A percentile compares a stretch with the other conserved stretches of the same genome.
Evolutionary conservation across 2,329 filamentous ascomycete species (phyloP).

Genomic region (Immersiporthe knoxdaviesiana): DNA sequence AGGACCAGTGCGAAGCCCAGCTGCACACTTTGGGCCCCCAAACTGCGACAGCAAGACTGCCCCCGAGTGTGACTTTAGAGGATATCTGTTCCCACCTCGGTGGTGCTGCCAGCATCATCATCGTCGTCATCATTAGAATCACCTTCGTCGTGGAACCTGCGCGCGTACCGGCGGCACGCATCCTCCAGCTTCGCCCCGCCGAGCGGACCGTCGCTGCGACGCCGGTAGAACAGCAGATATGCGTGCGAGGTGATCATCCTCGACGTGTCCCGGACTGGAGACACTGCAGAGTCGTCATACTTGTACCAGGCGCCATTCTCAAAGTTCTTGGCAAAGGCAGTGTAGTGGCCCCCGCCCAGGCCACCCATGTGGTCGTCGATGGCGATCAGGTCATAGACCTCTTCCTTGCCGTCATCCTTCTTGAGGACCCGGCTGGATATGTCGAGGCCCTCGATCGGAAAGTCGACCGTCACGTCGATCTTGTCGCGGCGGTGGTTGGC

Average conservation of each 20-base stretch:
- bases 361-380: constrained; percentile 96
- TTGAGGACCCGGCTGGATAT: constrained; percentile 78
- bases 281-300: constrained; percentile 86
- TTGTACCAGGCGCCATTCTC: constrained; percentile 89
- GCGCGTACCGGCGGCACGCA: constrained; percentile 53
- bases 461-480: constrained; percentile 87
- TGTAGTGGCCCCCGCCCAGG: constrained; percentile 94
- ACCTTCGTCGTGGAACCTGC: constrained; percentile 3
- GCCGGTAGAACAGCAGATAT: constrained; percentile 94
- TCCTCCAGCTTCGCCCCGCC: constrained; percentile 76
- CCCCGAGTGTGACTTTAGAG: constrained; percentile 21
- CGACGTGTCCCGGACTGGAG: constrained; percentile 60
- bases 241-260: constrained; percentile 75
- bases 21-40: constrained; percentile 7
- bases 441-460: constrained; percentile 86
- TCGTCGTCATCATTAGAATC: constrained; percentile 27
- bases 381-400: constrained; percentile 90
- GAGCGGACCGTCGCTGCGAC: constrained; percentile 75
- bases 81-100: constrained; percentile 26
- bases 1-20: constrained; percentile 4
- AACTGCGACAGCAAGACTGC: constrained; percentile 12
- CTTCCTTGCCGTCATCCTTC: constrained; percentile 77
- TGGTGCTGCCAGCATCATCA: constrained; percentile 23
- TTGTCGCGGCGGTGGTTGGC: constrained; percentile 84
- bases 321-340: constrained; percentile 92